A percentile compares a stretch with the other conserved stretches of the same genome.
These are phyloP conservation scores for Talaromyces wortmannii DNA, from an alignment of 495 filamentous ascomycete species.

Conservation along the genomic window DNA sequence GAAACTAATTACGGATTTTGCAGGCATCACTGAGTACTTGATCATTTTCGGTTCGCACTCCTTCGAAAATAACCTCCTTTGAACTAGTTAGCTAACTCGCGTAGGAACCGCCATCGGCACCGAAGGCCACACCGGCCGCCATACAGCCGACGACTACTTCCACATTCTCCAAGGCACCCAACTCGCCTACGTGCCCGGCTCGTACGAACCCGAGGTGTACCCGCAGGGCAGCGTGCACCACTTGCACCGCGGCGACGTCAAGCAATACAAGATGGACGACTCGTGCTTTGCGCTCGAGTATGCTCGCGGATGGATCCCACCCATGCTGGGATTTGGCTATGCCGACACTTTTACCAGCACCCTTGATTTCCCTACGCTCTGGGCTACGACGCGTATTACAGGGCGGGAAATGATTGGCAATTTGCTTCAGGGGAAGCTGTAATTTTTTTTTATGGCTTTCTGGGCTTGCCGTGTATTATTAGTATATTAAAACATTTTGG, in stretches of 20 bases:
- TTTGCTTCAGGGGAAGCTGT: slow-evolving; percentile 65
- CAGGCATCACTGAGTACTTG: slow-evolving; percentile 67
- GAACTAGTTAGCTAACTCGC: not conserved
- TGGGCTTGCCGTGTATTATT: not conserved
- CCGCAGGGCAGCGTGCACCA: slow-evolving; percentile 71
- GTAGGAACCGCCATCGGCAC: slow-evolving; percentile 75
- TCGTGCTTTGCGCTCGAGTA: slow-evolving; percentile 84
- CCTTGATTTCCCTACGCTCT: slow-evolving; percentile 71
- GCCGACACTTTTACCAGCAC: slow-evolving; percentile 72
- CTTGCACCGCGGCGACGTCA: slow-evolving; percentile 64
- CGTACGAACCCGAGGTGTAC: slow-evolving; percentile 68
- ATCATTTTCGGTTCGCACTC: slow-evolving; percentile 60
- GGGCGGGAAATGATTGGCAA: slow-evolving; percentile 67
- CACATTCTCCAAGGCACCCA: slow-evolving; percentile 75
- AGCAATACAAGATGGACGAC: slow-evolving; percentile 80
- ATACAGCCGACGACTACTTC: slow-evolving; percentile 91
- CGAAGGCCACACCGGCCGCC: slow-evolving; percentile 78
- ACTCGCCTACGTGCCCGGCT: slow-evolving; percentile 62
- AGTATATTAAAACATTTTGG: not conserved
- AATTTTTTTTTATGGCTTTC: slow-evolving; percentile 8
- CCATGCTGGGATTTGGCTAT: slow-evolving; percentile 83
- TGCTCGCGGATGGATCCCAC: slow-evolving; percentile 84
- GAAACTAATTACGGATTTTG: not conserved
- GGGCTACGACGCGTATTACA: slow-evolving; percentile 66
- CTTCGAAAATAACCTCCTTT: too few relatives aligned